Conservation (phyloP, 1,139 yeast genomes). For the Kodamaea ohmeri region DNA sequence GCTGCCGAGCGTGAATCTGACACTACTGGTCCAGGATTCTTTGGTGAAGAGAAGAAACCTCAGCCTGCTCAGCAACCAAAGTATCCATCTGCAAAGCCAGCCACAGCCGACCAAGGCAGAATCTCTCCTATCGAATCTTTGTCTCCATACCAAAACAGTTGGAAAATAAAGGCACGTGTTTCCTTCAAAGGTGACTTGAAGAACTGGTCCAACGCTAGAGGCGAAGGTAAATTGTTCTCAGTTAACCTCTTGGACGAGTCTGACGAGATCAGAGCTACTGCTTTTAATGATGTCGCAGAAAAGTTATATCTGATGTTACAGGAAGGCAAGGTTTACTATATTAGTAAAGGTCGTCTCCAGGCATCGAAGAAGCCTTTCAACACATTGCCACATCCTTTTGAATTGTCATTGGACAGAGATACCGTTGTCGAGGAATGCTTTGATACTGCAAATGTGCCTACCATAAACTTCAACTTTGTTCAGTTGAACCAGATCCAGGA, state of each 20-base stretch:
- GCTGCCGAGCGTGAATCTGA: slow-evolving; percentile 10
- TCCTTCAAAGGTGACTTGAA: slow-evolving; percentile 84
- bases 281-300: slow-evolving; percentile 85
- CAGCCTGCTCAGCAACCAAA: slow-evolving; percentile 10
- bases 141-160: slow-evolving; percentile 85
- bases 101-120: slow-evolving; percentile 18
- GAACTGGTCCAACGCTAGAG: slow-evolving; percentile 82
- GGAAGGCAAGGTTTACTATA: slow-evolving; percentile 87
- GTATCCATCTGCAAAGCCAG: slow-evolving; percentile 19
- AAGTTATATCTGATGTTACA: slow-evolving; percentile 69
- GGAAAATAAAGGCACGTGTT: slow-evolving; percentile 93
- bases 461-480: slow-evolving; percentile 72
- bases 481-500: slow-evolving; percentile 64
- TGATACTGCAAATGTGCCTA: slow-evolving; percentile 69
- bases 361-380: slow-evolving; percentile 86
- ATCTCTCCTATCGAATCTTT: slow-evolving; percentile 79
- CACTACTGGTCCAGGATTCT: slow-evolving; percentile 11
- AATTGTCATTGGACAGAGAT: slow-evolving; percentile 77
- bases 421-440: slow-evolving; percentile 70
- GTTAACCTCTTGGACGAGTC: slow-evolving; percentile 90
- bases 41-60: slow-evolving; percentile 8
- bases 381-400: slow-evolving; percentile 83
- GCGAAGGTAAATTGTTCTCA: slow-evolving; percentile 87
- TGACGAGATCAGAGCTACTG: slow-evolving; percentile 95
- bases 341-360: slow-evolving; percentile 77